A percentile compares a stretch with the other conserved stretches of the same genome.
Conservation (phyloP, 768 basidiomycete genomes). For the Zangia roseola region DNA sequence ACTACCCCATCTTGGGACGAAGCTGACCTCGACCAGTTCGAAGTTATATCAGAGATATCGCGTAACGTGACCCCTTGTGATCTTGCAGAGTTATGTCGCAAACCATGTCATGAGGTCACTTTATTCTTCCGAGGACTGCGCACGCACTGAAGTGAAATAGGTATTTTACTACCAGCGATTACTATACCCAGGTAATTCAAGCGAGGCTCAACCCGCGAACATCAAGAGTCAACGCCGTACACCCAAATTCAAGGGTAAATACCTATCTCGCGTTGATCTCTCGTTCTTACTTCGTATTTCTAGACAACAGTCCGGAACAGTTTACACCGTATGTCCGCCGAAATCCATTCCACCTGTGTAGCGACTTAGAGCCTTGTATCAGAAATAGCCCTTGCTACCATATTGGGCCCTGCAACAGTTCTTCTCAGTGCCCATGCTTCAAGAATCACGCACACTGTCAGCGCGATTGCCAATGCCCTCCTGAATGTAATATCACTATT, state of each 20-base stretch:
- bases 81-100: conserved; percentile 51
- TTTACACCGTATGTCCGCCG: conserved; percentile 27
- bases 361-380: background rate
- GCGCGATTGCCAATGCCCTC: conserved; percentile 51
- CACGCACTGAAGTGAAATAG: conserved; percentile 14
- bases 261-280: background rate
- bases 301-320: conserved; percentile 16
- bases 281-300: conserved; percentile 6
- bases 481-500: conserved; percentile 42
- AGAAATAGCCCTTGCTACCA: conserved; percentile 57
- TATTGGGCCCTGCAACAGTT: conserved; percentile 49
- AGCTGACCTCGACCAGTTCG: conserved; percentile 40
- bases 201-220: background rate
- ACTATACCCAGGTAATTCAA: conserved; percentile 4
- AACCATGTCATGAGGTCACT: conserved; percentile 59
- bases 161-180: conserved; percentile 21
- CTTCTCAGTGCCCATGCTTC: conserved; percentile 48
- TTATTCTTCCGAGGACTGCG: background rate
- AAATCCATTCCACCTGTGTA: background rate
- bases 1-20: conserved; percentile 37
- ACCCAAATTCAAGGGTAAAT: conserved; percentile 22
- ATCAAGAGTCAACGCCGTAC: conserved; percentile 8
- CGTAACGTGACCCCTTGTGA: conserved; percentile 53
- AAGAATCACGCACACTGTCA: conserved; percentile 52
- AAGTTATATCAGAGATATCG: conserved; percentile 39